Evolutionary conservation across 768 basidiomycete species (phyloP), one percentile per base, ranked within the genome.

Genomic region (Suillus americanus): DNA sequence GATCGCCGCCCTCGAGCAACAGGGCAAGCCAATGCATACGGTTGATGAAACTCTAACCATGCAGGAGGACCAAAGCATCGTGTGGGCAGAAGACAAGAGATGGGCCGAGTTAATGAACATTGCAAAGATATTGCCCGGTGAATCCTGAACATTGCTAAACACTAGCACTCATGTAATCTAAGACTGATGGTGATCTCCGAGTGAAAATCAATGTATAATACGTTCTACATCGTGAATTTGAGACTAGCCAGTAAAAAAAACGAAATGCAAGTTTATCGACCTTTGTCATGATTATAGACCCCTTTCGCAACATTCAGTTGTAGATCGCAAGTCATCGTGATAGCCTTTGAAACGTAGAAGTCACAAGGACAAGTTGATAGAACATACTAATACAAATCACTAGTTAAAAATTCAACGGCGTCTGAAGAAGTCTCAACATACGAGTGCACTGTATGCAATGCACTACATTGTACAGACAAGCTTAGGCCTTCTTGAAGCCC

Each of bases 81-180:
- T 66, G 10, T 92, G 90, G 89, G 76, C 72, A 45, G 69, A 77
- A 33, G 90, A 92, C 69, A 68, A 66, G 54, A 75, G 76, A 54
- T 92, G 88, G 86, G 80, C 85, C 28, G 72, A 77, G 20, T 62
- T 85, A 28, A 84, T 85, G 80, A 65, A 70, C 33, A 56, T 81
- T 56, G 71, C 68, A n/a, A 69, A 68, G 57, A 68, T 76, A 8
- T 62, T 83, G 25, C 69, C 69, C 23, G 66, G 71, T 33, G 70
- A 75, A 68, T 64, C 38, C 5, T 59, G 14, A 59, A 25, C 9
- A 14, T 38, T 14, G 55, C 4, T 16, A 8, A 14, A 20, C 28
- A 13, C 41, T 18, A 18, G 40, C 28, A 41, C 25, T 18, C 25
- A 0, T 59, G 25, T 59, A 59, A 28, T 7, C 40, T 20, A 41